phyloP scores from a whole-genome alignment of 306 rosid species.

The Quillaja saponaria region DNA sequence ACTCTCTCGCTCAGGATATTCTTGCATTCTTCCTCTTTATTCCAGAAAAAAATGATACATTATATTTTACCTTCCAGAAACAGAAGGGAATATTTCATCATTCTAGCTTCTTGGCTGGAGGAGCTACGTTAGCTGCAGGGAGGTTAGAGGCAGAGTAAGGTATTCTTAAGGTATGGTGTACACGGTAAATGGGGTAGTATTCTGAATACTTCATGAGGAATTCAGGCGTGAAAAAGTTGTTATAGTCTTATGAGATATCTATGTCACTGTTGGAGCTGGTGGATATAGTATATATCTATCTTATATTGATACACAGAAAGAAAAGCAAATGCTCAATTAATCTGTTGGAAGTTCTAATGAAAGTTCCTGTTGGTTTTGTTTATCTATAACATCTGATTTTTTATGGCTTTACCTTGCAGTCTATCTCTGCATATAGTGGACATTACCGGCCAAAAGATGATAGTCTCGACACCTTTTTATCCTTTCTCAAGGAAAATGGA shows the following conservation, averaged over 20 bases:
- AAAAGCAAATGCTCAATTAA: too few species aligned
- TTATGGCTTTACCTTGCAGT: constrained; percentile 51
- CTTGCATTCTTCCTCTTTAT: neutral
- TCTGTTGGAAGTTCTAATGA: too few species aligned
- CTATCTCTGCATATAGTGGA: constrained; percentile 91
- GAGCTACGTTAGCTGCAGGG: constrained; percentile 88
- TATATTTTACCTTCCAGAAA: constrained; percentile 50
- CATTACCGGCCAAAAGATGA: constrained; percentile 93
- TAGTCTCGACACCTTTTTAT: constrained; percentile 55
- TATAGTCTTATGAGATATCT: constrained; percentile 5
- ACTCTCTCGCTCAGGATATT: neutral
- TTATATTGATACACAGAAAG: too few species aligned
- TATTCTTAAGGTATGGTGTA: constrained; percentile 73
- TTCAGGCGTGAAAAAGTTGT: too few species aligned
- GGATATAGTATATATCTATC: neutral
- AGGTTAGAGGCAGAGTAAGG: constrained; percentile 73
- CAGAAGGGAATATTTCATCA: constrained; percentile 85
- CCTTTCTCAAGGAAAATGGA: constrained; percentile 70
- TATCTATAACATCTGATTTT: constrained; percentile 28
- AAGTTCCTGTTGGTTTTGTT: too few species aligned
- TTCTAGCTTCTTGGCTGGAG: constrained; percentile 94
- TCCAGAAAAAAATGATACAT: constrained; percentile 18
- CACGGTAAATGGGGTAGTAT: too few species aligned
- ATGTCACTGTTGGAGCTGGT: neutral
- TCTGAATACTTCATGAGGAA: too few species aligned